Evolutionary conservation across 2,329 filamentous ascomycete species (phyloP), one percentile per base, ranked within the genome.

Genomic region (Exophiala aquamarina): DNA sequence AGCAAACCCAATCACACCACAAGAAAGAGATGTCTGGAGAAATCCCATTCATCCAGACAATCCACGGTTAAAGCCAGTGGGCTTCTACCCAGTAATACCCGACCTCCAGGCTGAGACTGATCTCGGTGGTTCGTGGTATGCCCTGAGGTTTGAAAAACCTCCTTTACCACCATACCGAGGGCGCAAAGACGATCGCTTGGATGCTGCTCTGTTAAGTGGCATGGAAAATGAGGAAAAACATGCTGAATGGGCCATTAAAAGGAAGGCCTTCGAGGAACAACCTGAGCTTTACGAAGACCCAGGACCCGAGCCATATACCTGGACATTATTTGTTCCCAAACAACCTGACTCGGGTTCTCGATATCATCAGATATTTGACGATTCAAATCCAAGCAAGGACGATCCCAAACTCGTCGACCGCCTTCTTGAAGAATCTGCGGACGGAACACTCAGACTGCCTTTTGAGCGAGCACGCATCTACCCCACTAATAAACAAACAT

Each of bases 141-240:
- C 82, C 44, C 72, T 79, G 64, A 84, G 83, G 48, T 84, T 83
- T 63, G 71, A 75, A 49, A 77, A 78, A 39, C 76, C 81, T n/a
- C 81, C 81, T 1, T 65, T 80, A 31, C 66, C 73, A 40, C 67
- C 69, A 11, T 58, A 52, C 14, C 68, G 71, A 14, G 69, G 68
- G 13, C 70, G 67, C 46, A 78, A 82, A 49, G 81, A 85, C 58
- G 67, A 74, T 34, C 75, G 81, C 32, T 75, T 84, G 55, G 79
- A 84, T 55, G 74, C 79, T 21, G 78, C 73, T 8, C 66, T 84
- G 28, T 70, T 75, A n/a, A 79, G 79, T 3, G 68, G 73, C 3
- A 65, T 67, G 2, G 70, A 73, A 8, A 70, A 77, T 56, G 71
- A 76, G 28, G 70, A 74, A 40, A 62, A 72, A 14, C 70, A 63